Percentiles rank a stretch among this genome's conserved stretches.
These are phyloP conservation scores for Arabidopsis arenosa DNA, from an alignment of 345 rosid species.

Conservation along the genomic window DNA sequence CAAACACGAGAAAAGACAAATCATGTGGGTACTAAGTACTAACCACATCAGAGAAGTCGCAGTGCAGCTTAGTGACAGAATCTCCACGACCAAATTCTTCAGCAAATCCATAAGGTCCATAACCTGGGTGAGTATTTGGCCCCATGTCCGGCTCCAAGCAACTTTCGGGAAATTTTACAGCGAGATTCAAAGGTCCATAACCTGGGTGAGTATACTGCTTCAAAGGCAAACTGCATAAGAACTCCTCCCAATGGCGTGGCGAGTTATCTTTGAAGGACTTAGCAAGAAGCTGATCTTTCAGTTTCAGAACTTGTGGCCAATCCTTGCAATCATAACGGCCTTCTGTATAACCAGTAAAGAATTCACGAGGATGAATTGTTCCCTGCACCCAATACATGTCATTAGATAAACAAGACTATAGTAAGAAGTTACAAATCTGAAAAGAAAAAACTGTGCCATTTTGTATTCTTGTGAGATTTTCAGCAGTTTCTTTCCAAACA, in stretches of 20 bases:
- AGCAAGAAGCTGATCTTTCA: conserved; percentile 82
- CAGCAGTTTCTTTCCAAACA: too few relatives aligned
- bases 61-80: conserved; percentile 83
- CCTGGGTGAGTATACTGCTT: conserved; percentile 71
- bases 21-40: conserved; percentile 35
- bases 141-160: conserved; percentile 77
- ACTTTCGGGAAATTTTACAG: conserved; percentile 53
- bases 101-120: conserved; percentile 66
- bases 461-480: too few relatives aligned
- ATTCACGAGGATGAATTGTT: conserved; percentile 23
- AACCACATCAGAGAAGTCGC: conserved; percentile 84
- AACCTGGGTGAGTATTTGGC: too few relatives aligned
- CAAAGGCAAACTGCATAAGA: conserved; percentile 62
- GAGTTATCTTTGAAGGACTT: conserved; percentile 54
- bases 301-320: conserved; percentile 70
- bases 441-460: too few relatives aligned
- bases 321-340: conserved; percentile 36
- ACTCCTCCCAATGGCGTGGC: conserved; percentile 72
- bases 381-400: too few relatives aligned
- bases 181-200: conserved; percentile 63
- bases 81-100: conserved; percentile 83
- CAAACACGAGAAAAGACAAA: not conserved
- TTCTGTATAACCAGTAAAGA: conserved; percentile 58
- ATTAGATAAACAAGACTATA: too few relatives aligned
- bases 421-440: too few relatives aligned